These are phyloP conservation scores for Cubamyces lactineus DNA, from an alignment of 768 basidiomycete genomes.

Conservation along the genomic window DNA sequence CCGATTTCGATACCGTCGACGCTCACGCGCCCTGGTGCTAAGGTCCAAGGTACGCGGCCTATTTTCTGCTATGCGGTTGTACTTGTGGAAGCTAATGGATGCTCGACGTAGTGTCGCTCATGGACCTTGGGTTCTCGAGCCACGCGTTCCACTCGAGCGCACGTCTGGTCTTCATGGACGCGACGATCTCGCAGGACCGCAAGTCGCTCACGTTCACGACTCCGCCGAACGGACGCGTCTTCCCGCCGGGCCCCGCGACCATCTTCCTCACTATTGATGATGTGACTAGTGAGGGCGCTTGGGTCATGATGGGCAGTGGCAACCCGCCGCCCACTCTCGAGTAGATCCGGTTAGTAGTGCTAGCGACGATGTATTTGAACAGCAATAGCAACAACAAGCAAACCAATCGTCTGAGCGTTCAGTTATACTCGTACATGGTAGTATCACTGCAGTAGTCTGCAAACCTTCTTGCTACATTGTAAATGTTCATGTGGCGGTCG, in stretches of 20 bases:
- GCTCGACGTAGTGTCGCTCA: conserved; percentile 58
- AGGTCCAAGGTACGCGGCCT: conserved; percentile 50
- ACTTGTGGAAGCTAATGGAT: background rate
- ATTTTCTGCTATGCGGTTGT: background rate
- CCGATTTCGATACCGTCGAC: conserved; percentile 43
- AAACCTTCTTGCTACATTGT: no score
- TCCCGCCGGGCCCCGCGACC: conserved; percentile 84
- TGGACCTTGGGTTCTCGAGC: conserved; percentile 82
- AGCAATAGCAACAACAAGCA: no score
- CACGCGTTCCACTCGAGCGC: conserved; percentile 78
- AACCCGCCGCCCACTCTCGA: conserved; percentile 60
- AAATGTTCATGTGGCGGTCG: no score
- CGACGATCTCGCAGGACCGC: conserved; percentile 47
- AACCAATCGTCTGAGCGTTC: no score
- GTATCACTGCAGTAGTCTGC: no score
- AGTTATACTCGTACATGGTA: no score
- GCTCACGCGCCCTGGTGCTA: conserved; percentile 33
- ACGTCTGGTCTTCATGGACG: conserved; percentile 69
- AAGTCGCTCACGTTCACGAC: conserved; percentile 57
- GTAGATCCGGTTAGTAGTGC: conserved; percentile 34
- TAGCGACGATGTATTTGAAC: background rate
- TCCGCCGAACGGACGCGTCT: conserved; percentile 65
- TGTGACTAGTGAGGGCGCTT: conserved; percentile 63
- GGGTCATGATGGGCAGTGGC: conserved; percentile 74
- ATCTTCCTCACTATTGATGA: conserved; percentile 64